Percentiles rank a stretch among this genome's conserved stretches.
phyloP scores from a whole-genome alignment of 768 basidiomycete genomes.

The Leccinum disarticulatum region DNA sequence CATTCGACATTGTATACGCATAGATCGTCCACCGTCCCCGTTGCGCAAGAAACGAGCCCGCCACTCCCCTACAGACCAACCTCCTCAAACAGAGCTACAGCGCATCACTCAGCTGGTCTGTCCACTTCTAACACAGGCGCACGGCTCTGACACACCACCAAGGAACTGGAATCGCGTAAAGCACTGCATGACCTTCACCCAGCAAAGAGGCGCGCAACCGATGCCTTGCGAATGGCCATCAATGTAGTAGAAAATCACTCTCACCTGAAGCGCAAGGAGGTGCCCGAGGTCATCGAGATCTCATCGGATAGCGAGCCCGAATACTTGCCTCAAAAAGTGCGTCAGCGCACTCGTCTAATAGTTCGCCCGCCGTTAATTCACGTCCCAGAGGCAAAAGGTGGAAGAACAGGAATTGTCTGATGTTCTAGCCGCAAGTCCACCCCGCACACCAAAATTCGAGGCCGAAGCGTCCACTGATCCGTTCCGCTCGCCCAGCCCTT shows the following conservation, averaged over 20 bases:
- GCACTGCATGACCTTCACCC: slow-evolving; percentile 13
- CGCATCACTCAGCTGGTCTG: slow-evolving; percentile 24
- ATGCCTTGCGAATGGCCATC: slow-evolving; percentile 18
- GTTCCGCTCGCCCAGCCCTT: slow-evolving; percentile 2
- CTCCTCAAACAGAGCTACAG: slow-evolving; percentile 24
- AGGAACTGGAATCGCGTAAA: slow-evolving; percentile 26
- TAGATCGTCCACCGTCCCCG: slow-evolving; percentile 13
- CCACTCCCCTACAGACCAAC: neutral
- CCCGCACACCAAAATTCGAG: slow-evolving; percentile 5
- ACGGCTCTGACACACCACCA: slow-evolving; percentile 10
- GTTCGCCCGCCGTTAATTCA: neutral
- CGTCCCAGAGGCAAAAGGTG: slow-evolving; percentile 23
- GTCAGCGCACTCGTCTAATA: neutral
- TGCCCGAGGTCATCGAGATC: slow-evolving; percentile 23
- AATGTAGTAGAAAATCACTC: slow-evolving; percentile 7
- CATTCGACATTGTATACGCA: slow-evolving; percentile 15
- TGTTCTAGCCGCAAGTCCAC: neutral
- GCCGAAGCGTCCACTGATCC: slow-evolving; percentile 2
- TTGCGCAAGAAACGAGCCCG: slow-evolving; percentile 14
- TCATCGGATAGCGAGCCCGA: slow-evolving; percentile 33
- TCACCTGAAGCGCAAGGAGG: slow-evolving; percentile 26
- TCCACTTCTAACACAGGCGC: neutral
- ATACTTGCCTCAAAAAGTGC: slow-evolving; percentile 20
- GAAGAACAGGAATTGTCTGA: neutral
- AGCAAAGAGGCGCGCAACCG: slow-evolving; percentile 22